These are phyloP conservation scores for Talinum fruticosum DNA, from an alignment of 148 eudicot genomes.

Conservation along the genomic window DNA sequence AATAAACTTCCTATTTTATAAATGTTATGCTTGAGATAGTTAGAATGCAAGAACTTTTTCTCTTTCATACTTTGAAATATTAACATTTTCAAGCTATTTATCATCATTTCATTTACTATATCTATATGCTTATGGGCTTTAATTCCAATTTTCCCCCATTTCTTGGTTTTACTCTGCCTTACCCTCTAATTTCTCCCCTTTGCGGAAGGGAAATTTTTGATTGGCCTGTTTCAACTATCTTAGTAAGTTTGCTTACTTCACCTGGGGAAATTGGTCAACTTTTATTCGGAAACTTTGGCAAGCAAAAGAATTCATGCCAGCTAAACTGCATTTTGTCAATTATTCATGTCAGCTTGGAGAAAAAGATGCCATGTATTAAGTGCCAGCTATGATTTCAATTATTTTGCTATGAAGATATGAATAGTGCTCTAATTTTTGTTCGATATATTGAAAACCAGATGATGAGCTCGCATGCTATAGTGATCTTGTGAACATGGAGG, in stretches of 20 bases:
- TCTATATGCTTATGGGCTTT: neutral
- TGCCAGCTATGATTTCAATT: neutral
- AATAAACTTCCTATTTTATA: neutral
- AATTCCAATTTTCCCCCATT: neutral
- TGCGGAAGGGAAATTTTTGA: neutral
- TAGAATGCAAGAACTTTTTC: neutral
- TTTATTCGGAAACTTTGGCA: neutral
- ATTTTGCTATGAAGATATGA: neutral
- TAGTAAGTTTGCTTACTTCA: neutral
- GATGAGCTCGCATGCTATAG: constrained; percentile 5
- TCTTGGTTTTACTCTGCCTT: neutral
- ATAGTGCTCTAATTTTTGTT: neutral
- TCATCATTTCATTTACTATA: neutral
- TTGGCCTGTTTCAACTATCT: neutral
- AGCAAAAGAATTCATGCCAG: neutral
- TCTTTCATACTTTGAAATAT: neutral
- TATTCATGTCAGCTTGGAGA: neutral
- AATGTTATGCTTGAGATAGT: neutral
- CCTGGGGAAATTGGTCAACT: neutral
- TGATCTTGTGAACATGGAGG: constrained; percentile 37
- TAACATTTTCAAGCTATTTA: neutral
- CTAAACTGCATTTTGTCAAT: neutral
- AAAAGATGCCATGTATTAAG: neutral
- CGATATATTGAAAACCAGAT: constrained; percentile 28
- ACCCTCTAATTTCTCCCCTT: neutral